Evolutionary conservation across 2,329 filamentous ascomycete species (phyloP).

Genomic region (Penicillium polonicum): DNA sequence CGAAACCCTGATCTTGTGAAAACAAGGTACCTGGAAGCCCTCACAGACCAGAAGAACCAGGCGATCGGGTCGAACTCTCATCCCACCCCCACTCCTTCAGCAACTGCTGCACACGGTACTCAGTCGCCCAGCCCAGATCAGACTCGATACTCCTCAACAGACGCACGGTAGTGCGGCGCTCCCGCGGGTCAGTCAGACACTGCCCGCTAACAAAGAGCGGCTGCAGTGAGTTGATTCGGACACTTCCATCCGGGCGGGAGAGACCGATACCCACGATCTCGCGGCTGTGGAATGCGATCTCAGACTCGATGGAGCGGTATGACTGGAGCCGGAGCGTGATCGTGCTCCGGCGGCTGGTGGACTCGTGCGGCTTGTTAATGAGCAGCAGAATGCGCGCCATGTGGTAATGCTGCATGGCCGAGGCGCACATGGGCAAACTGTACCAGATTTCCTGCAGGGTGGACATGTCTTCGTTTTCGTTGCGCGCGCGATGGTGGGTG

Average conservation of each 20-base stretch:
- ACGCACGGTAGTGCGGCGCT: slow-evolving; percentile 56
- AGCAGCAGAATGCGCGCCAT: slow-evolving; percentile 45
- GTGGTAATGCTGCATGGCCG: slow-evolving; percentile 54
- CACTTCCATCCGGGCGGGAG: slow-evolving; percentile 56
- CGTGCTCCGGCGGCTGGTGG: slow-evolving; percentile 51
- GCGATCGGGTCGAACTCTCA: slow-evolving; percentile 16
- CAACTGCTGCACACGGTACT: slow-evolving; percentile 59
- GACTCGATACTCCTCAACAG: slow-evolving; percentile 59
- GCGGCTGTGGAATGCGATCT: slow-evolving; percentile 57
- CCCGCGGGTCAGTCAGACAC: slow-evolving; percentile 55
- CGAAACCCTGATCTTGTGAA: background rate
- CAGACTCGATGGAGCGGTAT: slow-evolving; percentile 58
- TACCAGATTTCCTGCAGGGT: slow-evolving; percentile 62
- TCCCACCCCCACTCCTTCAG: slow-evolving; percentile 42
- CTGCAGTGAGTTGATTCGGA: slow-evolving; percentile 61
- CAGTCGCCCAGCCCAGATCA: slow-evolving; percentile 65
- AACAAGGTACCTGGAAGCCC: background rate
- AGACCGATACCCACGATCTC: slow-evolving; percentile 63
- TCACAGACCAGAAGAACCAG: slow-evolving; percentile 12
- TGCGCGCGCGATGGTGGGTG: slow-evolving; percentile 22
- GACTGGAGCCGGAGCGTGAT: slow-evolving; percentile 56
- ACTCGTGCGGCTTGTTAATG: slow-evolving; percentile 44
- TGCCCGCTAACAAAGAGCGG: slow-evolving; percentile 63
- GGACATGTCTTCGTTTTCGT: slow-evolving; percentile 35
- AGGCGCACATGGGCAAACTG: slow-evolving; percentile 63